phyloP scores from a whole-genome alignment of 2,329 filamentous ascomycete species.

The Penicillium rolfsii region DNA sequence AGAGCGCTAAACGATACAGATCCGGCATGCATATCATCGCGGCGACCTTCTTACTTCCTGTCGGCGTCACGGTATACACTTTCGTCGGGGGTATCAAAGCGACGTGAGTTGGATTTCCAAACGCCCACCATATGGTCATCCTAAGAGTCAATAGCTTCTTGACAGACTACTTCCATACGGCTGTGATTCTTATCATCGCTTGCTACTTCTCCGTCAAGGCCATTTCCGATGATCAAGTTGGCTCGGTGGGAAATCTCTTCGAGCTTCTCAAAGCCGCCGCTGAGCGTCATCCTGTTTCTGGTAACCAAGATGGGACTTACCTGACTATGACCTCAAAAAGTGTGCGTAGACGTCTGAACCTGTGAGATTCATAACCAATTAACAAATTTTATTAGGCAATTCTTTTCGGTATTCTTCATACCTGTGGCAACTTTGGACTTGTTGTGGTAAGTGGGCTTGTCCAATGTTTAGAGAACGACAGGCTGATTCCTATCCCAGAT shows the following conservation, averaged over 20 bases:
- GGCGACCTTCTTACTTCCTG: constrained; percentile 51
- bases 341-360: constrained; percentile 39
- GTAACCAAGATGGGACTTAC: constrained; percentile 59
- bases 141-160: constrained; percentile 39
- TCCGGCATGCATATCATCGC: constrained; percentile 57
- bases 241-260: constrained; percentile 54
- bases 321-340: constrained; percentile 60
- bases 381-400: constrained; percentile 46
- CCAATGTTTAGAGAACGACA: neutral
- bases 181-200: constrained; percentile 56
- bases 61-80: constrained; percentile 47
- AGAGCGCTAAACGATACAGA: constrained; percentile 29
- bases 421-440: constrained; percentile 55
- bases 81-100: constrained; percentile 49
- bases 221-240: constrained; percentile 51
- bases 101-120: constrained; percentile 29
- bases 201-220: constrained; percentile 57
- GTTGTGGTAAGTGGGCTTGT: constrained; percentile 47
- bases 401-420: constrained; percentile 55
- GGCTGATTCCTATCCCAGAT: constrained; percentile 36
- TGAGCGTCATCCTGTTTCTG: constrained; percentile 51
- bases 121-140: neutral
- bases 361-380: rapidly evolving
- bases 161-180: constrained; percentile 60
- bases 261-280: constrained; percentile 55